Evolutionary conservation across 495 filamentous ascomycete genomes (phyloP).

Genomic region (Tuber magnatum): DNA sequence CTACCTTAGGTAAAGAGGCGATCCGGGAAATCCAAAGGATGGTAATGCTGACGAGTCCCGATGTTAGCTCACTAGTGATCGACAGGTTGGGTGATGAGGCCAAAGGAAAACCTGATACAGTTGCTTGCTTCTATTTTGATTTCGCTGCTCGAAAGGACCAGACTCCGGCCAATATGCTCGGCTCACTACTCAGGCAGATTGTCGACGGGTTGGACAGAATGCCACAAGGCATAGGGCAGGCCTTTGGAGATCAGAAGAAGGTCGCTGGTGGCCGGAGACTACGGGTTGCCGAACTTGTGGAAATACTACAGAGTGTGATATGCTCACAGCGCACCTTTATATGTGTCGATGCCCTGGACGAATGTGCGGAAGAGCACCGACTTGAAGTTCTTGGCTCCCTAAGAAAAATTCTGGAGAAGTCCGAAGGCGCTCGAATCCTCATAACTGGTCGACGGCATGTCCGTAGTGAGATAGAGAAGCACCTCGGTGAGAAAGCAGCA

Average conservation of each 20-base stretch:
- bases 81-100: neutral
- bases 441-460: neutral
- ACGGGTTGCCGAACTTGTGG: neutral
- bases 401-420: neutral
- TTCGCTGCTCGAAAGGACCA: neutral
- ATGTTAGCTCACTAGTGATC: neutral
- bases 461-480: neutral
- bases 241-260: neutral
- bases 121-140: neutral
- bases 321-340: neutral
- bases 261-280: neutral
- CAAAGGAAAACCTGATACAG: neutral
- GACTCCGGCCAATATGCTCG: neutral
- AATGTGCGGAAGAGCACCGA: neutral
- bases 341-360: neutral
- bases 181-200: neutral
- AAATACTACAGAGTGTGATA: neutral
- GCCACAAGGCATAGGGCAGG: neutral
- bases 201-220: neutral
- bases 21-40: neutral
- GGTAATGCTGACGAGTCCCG: neutral
- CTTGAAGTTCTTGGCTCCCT: neutral
- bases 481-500: neutral
- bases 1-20: neutral
- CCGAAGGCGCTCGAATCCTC: neutral